Evolutionary conservation across 2,329 filamentous ascomycete species (phyloP), one percentile per base, ranked within the genome.

Genomic region (Hypocrella siamensis): DNA sequence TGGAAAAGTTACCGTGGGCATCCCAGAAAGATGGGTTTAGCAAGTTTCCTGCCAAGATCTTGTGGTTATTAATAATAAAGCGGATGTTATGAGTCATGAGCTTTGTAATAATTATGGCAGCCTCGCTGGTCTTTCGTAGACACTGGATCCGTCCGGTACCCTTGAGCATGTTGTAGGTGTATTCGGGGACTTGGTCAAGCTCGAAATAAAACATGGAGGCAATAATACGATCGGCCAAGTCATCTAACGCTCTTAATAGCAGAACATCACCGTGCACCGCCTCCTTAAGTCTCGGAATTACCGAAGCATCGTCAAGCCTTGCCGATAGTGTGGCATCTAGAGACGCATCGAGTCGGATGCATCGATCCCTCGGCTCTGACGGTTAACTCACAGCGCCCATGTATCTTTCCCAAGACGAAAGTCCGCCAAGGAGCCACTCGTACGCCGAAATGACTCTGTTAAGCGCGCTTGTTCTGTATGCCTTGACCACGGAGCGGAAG

Each of bases 131-230:
- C 21, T 12, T 22, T 7, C 21, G 21, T 12, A 22, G 12, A 22
- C 21, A 22, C 21, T 7, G 12, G 12, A 22, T 22, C 7, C 21
- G 21, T 22, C 21, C 21, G 7, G 7, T 22, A 7, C 7, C 21
- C 21, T 28, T 12, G 15, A 28, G 14, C 14, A 17, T 28, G 27
- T 6, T 6, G 17, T 28, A n/a, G 27, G n/a, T 28, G 27, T 17
- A 18, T 17, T 22, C 21, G 6, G 31, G 31, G 15, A 33, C 24
- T 19, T 10, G 19, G 9, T 33, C 31, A 27, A 33, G 31, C 21
- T 33, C 31, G 18, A 29, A 33, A 18, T 33, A 33, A 22, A 33
- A 33, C 16, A 33, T 26, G 17, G 31, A 33, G 9, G 31, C 31
- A 33, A 33, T 30, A 10, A 33, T 28, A 19, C 24, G 22, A 14